phyloP scores from a whole-genome alignment of 257 asterid genomes.

The Scutellaria baicalensis region DNA sequence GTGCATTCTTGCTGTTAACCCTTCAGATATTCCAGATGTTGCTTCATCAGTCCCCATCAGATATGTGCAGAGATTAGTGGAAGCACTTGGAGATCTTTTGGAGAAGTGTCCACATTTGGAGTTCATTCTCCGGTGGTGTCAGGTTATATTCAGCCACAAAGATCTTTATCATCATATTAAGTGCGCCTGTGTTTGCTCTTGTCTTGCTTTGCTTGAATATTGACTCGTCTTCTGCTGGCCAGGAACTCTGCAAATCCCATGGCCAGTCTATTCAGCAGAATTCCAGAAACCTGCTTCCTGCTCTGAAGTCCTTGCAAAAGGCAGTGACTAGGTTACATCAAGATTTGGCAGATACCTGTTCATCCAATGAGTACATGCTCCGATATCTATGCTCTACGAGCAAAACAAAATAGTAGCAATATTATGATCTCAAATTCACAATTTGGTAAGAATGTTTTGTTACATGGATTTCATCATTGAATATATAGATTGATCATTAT shows the following conservation, averaged over 20 bases:
- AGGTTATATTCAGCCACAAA: slow-evolving; percentile 38
- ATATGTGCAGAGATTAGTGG: slow-evolving; percentile 79
- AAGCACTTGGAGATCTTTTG: slow-evolving; percentile 78
- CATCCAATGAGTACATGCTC: slow-evolving; percentile 84
- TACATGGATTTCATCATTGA: background rate
- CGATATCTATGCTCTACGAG: slow-evolving; percentile 63
- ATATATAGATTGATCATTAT: background rate
- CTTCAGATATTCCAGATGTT: slow-evolving; percentile 74
- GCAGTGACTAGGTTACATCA: slow-evolving; percentile 72
- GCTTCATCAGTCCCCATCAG: slow-evolving; percentile 73
- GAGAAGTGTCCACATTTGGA: slow-evolving; percentile 88
- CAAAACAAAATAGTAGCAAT: slow-evolving; percentile 26
- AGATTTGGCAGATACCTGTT: slow-evolving; percentile 89
- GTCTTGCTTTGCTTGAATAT: background rate
- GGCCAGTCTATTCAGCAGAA: slow-evolving; percentile 78
- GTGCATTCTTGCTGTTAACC: slow-evolving; percentile 60
- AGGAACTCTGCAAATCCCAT: slow-evolving; percentile 81
- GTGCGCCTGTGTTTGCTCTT: background rate
- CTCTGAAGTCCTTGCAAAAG: slow-evolving; percentile 84
- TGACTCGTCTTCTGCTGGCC: slow-evolving; percentile 5
- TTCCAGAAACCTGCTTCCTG: slow-evolving; percentile 72
- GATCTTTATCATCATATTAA: background rate
- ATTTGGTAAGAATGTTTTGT: slow-evolving; percentile 11
- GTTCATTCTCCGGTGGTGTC: slow-evolving; percentile 87
- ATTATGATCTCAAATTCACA: background rate